Conservation (phyloP, 345 rosid species). For the Camelina hispida region DNA sequence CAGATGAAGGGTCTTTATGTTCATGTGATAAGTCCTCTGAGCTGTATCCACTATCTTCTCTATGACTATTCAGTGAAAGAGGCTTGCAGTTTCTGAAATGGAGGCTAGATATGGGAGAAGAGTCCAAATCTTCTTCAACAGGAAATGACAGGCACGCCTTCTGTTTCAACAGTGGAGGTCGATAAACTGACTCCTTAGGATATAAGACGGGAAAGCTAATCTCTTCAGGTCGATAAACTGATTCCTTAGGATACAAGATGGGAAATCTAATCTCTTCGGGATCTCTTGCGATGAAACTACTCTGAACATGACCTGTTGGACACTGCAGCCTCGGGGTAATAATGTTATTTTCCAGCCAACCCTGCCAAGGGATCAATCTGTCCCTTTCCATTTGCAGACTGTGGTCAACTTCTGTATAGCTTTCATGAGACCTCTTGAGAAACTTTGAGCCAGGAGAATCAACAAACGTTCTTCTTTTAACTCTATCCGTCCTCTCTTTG, state of each 20-base stretch:
- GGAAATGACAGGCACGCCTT: slow-evolving; percentile 3
- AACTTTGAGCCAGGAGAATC: slow-evolving; percentile 44
- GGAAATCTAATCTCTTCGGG: slow-evolving; percentile 42
- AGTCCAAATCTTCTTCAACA: slow-evolving; percentile 32
- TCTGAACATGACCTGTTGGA: slow-evolving; percentile 39
- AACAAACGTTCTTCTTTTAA: slow-evolving; percentile 39
- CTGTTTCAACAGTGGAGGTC: slow-evolving; percentile 39
- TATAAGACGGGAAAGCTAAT: no score
- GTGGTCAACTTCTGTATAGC: slow-evolving; percentile 45
- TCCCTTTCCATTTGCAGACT: slow-evolving; percentile 39
- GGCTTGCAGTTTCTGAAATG: slow-evolving; percentile 33
- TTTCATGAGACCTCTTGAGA: slow-evolving; percentile 41
- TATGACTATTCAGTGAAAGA: slow-evolving; percentile 41
- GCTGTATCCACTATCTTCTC: slow-evolving; percentile 39
- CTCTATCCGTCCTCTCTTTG: slow-evolving; percentile 36
- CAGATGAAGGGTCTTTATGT: slow-evolving; percentile 36
- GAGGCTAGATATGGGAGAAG: slow-evolving; percentile 32
- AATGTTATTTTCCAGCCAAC: slow-evolving; percentile 39
- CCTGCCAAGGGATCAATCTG: slow-evolving; percentile 44
- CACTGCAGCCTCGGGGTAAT: slow-evolving; percentile 40
- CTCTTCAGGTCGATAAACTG: slow-evolving; percentile 28
- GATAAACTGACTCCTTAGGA: not conserved
- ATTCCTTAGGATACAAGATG: slow-evolving; percentile 38
- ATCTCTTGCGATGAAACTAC: slow-evolving; percentile 42
- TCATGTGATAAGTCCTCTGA: slow-evolving; percentile 33